phyloP scores from a whole-genome alignment of 2,329 filamentous ascomycete genomes.

The Penicillium sp. region DNA sequence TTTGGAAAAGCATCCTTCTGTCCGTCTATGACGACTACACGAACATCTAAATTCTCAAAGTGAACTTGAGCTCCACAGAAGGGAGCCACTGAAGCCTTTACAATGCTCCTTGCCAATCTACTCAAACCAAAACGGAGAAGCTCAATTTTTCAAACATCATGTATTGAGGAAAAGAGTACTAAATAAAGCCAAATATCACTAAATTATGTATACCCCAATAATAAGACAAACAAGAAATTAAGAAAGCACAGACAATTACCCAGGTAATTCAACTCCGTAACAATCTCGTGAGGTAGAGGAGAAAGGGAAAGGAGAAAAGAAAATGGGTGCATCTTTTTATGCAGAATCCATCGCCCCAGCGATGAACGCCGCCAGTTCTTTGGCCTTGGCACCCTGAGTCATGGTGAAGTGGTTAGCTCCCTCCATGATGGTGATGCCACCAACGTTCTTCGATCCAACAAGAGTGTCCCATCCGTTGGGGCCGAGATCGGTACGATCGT shows the following conservation, averaged over 20 bases:
- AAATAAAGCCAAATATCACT: too few relatives aligned
- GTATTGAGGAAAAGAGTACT: too few relatives aligned
- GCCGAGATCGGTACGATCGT: slow-evolving; percentile 49
- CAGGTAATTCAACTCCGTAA: background rate
- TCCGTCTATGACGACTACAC: too few relatives aligned
- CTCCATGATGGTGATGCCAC: slow-evolving; percentile 33
- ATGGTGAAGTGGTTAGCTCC: slow-evolving; percentile 39
- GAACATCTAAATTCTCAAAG: too few relatives aligned
- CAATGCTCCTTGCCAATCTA: too few relatives aligned
- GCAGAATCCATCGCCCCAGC: slow-evolving; percentile 24
- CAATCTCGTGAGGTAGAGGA: too few relatives aligned
- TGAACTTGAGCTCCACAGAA: too few relatives aligned
- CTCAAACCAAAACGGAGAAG: too few relatives aligned
- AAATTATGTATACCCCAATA: slow-evolving; percentile 9
- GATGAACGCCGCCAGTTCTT: slow-evolving; percentile 32
- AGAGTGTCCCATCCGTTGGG: slow-evolving; percentile 49
- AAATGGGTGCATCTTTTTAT: too few relatives aligned
- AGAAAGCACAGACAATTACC: background rate
- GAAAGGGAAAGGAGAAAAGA: background rate
- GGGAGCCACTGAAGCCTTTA: too few relatives aligned
- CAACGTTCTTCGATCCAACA: slow-evolving; percentile 39
- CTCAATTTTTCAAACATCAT: too few relatives aligned
- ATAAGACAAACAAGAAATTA: slow-evolving; percentile 3
- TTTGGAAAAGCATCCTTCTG: too few relatives aligned
- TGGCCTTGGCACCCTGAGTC: slow-evolving; percentile 30